Evolutionary conservation across 495 filamentous ascomycete genomes (phyloP).

Genomic region (Penicillium alfredii): DNA sequence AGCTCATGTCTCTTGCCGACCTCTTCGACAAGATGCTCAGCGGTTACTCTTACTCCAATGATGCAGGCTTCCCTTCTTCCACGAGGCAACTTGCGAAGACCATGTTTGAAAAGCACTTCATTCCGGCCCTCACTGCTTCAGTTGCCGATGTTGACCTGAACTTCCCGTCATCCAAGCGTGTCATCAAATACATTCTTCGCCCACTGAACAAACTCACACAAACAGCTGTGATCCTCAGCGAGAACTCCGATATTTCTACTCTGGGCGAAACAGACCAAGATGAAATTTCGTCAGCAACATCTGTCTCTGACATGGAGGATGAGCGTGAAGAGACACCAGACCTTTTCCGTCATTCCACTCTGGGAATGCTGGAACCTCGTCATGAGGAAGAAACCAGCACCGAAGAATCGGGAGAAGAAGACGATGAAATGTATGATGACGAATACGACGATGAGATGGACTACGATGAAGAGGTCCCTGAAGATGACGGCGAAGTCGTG

Average conservation of each 20-base stretch:
- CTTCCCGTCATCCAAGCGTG: constrained; percentile 84
- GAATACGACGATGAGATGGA: constrained; percentile 89
- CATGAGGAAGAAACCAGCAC: constrained; percentile 67
- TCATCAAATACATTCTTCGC: constrained; percentile 91
- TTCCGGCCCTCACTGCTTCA: constrained; percentile 78
- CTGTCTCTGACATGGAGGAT: constrained; percentile 79
- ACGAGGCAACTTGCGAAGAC: constrained; percentile 74
- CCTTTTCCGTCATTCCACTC: constrained; percentile 89
- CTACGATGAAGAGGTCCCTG: constrained; percentile 67
- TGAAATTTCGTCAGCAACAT: constrained; percentile 84
- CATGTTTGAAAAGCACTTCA: constrained; percentile 98
- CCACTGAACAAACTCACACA: constrained; percentile 81
- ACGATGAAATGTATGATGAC: constrained; percentile 80
- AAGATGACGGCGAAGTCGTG: constrained; percentile 78
- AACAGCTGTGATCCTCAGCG: constrained; percentile 78
- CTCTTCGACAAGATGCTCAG: constrained; percentile 89
- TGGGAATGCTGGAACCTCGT: constrained; percentile 88
- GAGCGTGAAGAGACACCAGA: constrained; percentile 95
- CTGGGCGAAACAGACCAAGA: constrained; percentile 71
- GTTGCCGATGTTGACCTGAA: constrained; percentile 95
- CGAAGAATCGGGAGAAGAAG: constrained; percentile 61
- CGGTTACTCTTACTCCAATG: constrained; percentile 58
- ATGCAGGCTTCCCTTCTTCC: constrained; percentile 42
- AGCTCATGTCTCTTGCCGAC: constrained; percentile 78
- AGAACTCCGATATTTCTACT: constrained; percentile 64